These are phyloP conservation scores for Pythium aquatile DNA, from an alignment of 352 stramenopile genomes.

Conservation along the genomic window DNA sequence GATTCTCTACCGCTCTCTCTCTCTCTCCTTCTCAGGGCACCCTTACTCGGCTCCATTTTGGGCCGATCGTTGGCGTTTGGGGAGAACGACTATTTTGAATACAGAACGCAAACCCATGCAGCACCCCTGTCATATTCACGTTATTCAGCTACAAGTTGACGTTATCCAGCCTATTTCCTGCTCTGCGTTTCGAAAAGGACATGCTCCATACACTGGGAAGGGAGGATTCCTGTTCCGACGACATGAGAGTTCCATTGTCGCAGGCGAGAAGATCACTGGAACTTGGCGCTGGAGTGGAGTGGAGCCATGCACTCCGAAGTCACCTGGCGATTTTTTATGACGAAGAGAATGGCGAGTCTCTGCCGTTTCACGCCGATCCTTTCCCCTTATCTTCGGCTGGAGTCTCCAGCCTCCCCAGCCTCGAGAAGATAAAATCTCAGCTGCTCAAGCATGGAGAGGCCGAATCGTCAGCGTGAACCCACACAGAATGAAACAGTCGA, in stretches of 20 bases:
- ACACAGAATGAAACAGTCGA: neutral
- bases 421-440: neutral
- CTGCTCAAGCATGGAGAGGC: neutral
- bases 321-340: neutral
- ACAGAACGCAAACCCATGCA: neutral
- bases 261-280: neutral
- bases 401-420: too few relatives aligned
- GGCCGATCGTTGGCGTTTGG: neutral
- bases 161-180: neutral
- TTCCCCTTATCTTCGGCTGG: neutral
- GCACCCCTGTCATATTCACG: neutral
- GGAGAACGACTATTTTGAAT: slow-evolving; percentile 6
- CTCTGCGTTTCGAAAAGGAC: too few relatives aligned
- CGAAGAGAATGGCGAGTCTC: too few relatives aligned
- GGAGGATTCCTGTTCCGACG: neutral
- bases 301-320: neutral
- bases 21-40: neutral
- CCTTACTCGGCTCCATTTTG: neutral
- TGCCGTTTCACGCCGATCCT: neutral
- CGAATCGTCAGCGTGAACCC: neutral
- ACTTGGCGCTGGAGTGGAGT: neutral
- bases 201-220: neutral
- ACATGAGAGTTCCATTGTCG: neutral
- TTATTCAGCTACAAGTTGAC: neutral
- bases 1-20: neutral